These are phyloP conservation scores for Magnolia officinalis DNA, from an alignment of 164 flowering plant genomes.

Conservation along the genomic window DNA sequence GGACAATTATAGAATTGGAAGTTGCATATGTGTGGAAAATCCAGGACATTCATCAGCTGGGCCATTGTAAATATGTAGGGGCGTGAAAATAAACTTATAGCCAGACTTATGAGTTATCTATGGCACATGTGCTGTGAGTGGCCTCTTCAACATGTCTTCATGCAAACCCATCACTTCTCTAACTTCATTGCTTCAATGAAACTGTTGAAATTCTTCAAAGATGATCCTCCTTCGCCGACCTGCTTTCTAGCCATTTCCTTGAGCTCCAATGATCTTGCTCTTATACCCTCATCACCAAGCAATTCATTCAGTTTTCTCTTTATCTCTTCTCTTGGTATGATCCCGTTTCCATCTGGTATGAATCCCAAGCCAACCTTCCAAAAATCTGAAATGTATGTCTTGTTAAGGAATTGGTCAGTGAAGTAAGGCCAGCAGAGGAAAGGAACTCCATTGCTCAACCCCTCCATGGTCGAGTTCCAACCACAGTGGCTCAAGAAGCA, in stretches of 20 bases:
- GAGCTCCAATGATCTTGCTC: slow-evolving; percentile 24
- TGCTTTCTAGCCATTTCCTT: slow-evolving; percentile 22
- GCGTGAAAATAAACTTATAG: too few species aligned
- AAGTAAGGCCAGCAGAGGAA: slow-evolving; percentile 26
- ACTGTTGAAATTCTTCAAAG: slow-evolving; percentile 12
- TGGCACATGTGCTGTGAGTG: too few species aligned
- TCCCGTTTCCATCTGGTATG: slow-evolving; percentile 10
- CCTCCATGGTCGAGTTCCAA: slow-evolving; percentile 24
- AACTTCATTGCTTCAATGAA: slow-evolving; percentile 6
- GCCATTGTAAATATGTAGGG: too few species aligned
- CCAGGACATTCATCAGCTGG: too few species aligned
- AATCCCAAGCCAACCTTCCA: slow-evolving; percentile 24
- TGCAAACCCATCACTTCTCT: not conserved
- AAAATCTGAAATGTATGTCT: slow-evolving; percentile 13
- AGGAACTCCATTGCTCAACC: slow-evolving; percentile 10
- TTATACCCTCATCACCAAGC: slow-evolving; percentile 13
- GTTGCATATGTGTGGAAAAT: too few species aligned
- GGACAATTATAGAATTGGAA: too few species aligned
- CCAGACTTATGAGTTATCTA: too few species aligned
- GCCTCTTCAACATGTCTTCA: too few species aligned
- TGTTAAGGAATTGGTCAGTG: slow-evolving; percentile 19
- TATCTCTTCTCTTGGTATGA: slow-evolving; percentile 16
- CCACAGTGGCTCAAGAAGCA: slow-evolving; percentile 21
- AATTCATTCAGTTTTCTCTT: slow-evolving; percentile 10
- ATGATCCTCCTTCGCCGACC: slow-evolving; percentile 32